A percentile compares a stretch with the other conserved stretches of the same genome.
Conservation (phyloP, 306 rosid genomes). For the Dalbergia oliveri region DNA sequence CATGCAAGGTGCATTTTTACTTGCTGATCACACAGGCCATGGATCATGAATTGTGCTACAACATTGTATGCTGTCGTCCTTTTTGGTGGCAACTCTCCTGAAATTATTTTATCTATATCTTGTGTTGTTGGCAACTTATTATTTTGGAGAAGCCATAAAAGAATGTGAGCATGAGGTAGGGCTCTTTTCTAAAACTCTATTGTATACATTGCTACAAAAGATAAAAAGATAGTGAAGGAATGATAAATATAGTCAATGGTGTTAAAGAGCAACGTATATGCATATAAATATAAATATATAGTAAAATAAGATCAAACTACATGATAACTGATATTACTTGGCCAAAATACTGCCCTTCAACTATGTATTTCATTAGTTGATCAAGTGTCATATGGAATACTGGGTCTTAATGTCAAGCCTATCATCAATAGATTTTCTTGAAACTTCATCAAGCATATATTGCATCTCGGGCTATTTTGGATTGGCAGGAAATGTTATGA, state of each 20-base stretch:
- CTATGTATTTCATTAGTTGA: neutral
- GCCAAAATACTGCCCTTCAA: neutral
- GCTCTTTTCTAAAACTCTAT: slow-evolving; percentile 16
- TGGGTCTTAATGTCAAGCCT: neutral
- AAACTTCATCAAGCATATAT: neutral
- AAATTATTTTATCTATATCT: slow-evolving; percentile 8
- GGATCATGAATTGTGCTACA: neutral
- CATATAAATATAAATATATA: too few species aligned
- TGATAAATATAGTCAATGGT: too few species aligned
- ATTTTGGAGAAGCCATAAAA: neutral
- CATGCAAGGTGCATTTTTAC: slow-evolving; percentile 13
- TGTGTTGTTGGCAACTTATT: neutral
- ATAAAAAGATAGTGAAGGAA: too few species aligned
- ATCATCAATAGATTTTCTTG: neutral
- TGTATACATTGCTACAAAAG: neutral
- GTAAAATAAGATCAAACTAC: too few species aligned
- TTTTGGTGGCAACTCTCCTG: neutral
- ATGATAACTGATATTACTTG: neutral
- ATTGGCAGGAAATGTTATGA: slow-evolving; percentile 1
- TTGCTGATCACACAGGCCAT: neutral
- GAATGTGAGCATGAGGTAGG: neutral
- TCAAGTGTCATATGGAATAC: slow-evolving; percentile 25
- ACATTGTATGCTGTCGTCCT: neutral
- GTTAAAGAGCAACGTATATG: too few species aligned
- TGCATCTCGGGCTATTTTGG: neutral